Conservation (phyloP, 345 rosid species). For the Excoecaria cochinchinensis region DNA sequence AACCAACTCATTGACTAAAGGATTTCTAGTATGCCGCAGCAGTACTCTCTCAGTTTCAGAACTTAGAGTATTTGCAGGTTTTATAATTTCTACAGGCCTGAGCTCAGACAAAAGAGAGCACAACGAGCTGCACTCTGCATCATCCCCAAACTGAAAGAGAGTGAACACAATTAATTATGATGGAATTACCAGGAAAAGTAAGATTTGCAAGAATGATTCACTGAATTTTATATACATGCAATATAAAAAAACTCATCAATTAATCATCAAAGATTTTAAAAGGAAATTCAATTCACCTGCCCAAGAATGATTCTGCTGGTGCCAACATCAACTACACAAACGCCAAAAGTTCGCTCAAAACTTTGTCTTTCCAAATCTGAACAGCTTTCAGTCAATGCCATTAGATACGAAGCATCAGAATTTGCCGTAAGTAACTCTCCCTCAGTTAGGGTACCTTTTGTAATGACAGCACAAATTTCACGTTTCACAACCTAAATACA, state of each 20-base stretch:
- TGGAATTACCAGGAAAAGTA: background rate
- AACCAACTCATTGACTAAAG: constrained; percentile 77
- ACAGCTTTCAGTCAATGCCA: constrained; percentile 74
- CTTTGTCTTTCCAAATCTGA: constrained; percentile 31
- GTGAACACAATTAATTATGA: constrained; percentile 10
- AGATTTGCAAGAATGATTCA: background rate
- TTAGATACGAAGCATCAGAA: constrained; percentile 87
- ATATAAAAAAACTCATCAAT: background rate
- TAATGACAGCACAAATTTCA: constrained; percentile 87
- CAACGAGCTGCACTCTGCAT: constrained; percentile 71
- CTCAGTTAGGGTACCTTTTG: constrained; percentile 91
- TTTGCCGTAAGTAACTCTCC: constrained; percentile 80
- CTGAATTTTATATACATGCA: background rate
- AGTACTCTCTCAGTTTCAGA: constrained; percentile 73
- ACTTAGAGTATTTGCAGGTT: constrained; percentile 69
- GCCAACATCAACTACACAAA: constrained; percentile 86
- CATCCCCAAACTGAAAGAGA: constrained; percentile 71
- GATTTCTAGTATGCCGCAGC: constrained; percentile 78
- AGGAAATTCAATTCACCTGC: constrained; percentile 51
- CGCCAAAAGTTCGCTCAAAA: constrained; percentile 56
- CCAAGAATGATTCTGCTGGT: constrained; percentile 83
- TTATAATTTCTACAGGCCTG: constrained; percentile 92
- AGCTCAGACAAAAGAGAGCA: constrained; percentile 77
- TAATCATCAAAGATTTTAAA: background rate
- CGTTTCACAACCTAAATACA: constrained; percentile 90